phyloP scores from a whole-genome alignment of 805 yeast genomes.

The Saturnispora serradocipensis region DNA sequence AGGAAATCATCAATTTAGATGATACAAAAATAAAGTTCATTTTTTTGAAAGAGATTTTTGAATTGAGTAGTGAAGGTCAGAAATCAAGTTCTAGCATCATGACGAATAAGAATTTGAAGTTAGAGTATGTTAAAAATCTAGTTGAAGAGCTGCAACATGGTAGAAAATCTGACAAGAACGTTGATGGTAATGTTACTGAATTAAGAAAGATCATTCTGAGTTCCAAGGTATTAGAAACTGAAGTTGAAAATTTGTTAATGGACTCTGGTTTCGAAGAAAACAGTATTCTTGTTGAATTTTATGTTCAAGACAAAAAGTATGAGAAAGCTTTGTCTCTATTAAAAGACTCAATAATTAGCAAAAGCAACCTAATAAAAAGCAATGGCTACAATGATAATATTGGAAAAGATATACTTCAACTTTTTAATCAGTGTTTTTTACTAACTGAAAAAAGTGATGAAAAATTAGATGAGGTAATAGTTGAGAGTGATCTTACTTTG shows the following conservation, averaged over 20 bases:
- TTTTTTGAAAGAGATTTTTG: slow-evolving; percentile 30
- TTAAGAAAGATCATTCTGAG: slow-evolving; percentile 15
- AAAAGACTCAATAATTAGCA: slow-evolving; percentile 11
- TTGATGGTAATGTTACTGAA: not conserved
- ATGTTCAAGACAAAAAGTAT: slow-evolving; percentile 18
- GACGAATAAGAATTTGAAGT: slow-evolving; percentile 15
- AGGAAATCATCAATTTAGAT: slow-evolving; percentile 26
- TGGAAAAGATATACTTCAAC: slow-evolving; percentile 30
- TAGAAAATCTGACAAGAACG: not conserved
- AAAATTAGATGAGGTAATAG: slow-evolving; percentile 9
- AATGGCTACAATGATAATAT: slow-evolving; percentile 8
- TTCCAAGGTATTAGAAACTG: slow-evolving; percentile 11
- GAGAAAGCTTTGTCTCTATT: slow-evolving; percentile 26
- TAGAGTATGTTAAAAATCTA: slow-evolving; percentile 9
- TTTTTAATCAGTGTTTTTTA: slow-evolving; percentile 27
- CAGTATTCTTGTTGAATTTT: slow-evolving; percentile 28
- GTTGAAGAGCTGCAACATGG: not conserved
- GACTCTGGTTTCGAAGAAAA: slow-evolving; percentile 19
- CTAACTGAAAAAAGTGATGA: slow-evolving; percentile 22
- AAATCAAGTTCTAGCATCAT: slow-evolving; percentile 22
- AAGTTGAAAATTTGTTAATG: slow-evolving; percentile 18
- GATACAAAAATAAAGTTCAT: slow-evolving; percentile 22
- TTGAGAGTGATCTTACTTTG: slow-evolving; percentile 17
- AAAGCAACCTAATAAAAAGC: slow-evolving; percentile 19
- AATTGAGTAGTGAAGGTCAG: slow-evolving; percentile 12